A percentile compares a stretch with the other conserved stretches of the same genome.
Evolutionary conservation across 805 yeast species (phyloP).

Genomic region (Saturnispora saitoi): DNA sequence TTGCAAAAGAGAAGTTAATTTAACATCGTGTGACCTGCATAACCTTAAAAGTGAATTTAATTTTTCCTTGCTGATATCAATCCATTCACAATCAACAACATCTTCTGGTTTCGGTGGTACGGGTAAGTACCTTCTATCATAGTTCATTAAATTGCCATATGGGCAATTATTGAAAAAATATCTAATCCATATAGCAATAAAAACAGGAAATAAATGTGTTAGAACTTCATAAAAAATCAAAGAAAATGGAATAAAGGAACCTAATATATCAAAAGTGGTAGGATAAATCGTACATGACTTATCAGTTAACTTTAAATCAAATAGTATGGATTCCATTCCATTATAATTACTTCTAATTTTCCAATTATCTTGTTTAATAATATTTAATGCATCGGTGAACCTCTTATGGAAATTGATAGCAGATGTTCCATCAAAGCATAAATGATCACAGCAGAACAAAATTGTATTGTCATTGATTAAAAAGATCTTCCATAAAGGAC

Average conservation of each 20-base stretch:
- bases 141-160: not conserved
- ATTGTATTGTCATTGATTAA: slow-evolving; percentile 10
- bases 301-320: not conserved
- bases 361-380: not conserved
- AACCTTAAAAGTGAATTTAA: not conserved
- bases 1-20: slow-evolving; percentile 2
- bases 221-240: not conserved
- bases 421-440: slow-evolving; percentile 29
- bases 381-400: slow-evolving; percentile 10
- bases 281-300: not conserved
- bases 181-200: not conserved
- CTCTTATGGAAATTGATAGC: slow-evolving; percentile 26
- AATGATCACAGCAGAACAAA: slow-evolving; percentile 25
- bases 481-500: slow-evolving; percentile 16
- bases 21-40: not conserved
- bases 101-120: not conserved
- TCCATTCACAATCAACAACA: slow-evolving; percentile 6
- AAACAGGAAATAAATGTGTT: slow-evolving; percentile 7
- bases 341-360: not conserved
- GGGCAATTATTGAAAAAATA: slow-evolving; percentile 1
- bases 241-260: not conserved
- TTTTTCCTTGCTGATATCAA: not conserved
- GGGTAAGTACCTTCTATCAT: not conserved
- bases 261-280: not conserved
- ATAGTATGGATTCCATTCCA: slow-evolving; percentile 2